These are phyloP conservation scores for Elaeis oleifera DNA, from an alignment of 202 grass and related monocot species.

Conservation along the genomic window DNA sequence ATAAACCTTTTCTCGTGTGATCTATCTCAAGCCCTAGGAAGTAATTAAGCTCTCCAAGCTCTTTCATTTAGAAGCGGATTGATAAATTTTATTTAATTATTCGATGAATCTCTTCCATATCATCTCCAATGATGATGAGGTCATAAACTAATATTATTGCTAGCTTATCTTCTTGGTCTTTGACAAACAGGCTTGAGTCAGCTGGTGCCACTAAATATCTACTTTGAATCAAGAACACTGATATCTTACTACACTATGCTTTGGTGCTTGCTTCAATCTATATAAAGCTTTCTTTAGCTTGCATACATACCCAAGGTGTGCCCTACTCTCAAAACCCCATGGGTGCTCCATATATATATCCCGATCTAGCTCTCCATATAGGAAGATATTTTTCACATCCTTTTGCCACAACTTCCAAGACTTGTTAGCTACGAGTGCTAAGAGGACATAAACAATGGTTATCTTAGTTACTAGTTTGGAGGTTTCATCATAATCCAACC, in stretches of 20 bases:
- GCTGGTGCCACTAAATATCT: no score
- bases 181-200: slow-evolving; percentile 11
- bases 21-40: no score
- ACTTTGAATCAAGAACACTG: slow-evolving; percentile 4
- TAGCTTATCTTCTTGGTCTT: neutral
- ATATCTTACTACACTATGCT: slow-evolving; percentile 2
- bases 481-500: neutral
- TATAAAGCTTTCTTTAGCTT: slow-evolving; percentile 1
- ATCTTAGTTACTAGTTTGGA: slow-evolving; percentile 7
- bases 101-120: neutral
- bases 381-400: slow-evolving; percentile 21
- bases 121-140: slow-evolving; percentile 12
- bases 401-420: slow-evolving; percentile 12
- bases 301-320: neutral
- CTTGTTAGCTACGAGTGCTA: slow-evolving; percentile 16
- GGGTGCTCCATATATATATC: slow-evolving; percentile 11
- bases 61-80: slow-evolving; percentile 2
- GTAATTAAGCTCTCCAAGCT: neutral
- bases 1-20: no score
- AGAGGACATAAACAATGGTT: neutral
- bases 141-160: slow-evolving; percentile 15
- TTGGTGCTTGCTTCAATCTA: neutral
- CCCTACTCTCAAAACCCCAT: neutral
- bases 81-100: neutral
- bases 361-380: slow-evolving; percentile 8